Evolutionary conservation across 2,329 filamentous ascomycete species (phyloP), one percentile per base, ranked within the genome.

Genomic region (Laburnicola sp.): DNA sequence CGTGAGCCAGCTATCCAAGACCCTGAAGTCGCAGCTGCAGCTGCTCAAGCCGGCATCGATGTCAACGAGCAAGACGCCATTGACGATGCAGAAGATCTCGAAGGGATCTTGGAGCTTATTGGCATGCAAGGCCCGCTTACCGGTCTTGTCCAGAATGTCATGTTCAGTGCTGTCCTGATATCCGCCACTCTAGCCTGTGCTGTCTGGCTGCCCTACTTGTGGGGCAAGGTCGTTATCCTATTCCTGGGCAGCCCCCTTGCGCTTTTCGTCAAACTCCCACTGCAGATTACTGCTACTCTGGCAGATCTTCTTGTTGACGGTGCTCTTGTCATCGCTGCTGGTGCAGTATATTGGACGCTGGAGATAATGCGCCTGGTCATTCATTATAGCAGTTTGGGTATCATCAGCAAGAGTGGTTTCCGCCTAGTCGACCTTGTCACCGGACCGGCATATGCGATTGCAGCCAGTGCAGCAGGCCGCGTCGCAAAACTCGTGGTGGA

Each of bases 101-200:
- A 99, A 69, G 94, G 94, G 0, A 89, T 99, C 45, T 86, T 99
- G 78, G 94, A 99, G 71, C 83, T 99, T 11, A 88, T 99, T 52
- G 94, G 94, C 32, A 95, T 99, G 88, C 90, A 95, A 65, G 94
- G 94, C 0, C 94, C 94, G 0, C 80, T 99, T 2, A 87, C 88
- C 10, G 91, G 91, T 2, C 81, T 99, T 4, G 85, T 97, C 60
- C 94, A 99, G 66, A 99, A 99, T 61, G 91, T 89, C 48, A 86
- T 97, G 11, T 99, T 99, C 73, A 96, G 93, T 69, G 87, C 89
- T 6, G 87, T 97, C 39, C 80, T 99, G 26, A 91, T 99, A 6
- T 70, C 89, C 1, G 83, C 93, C 45, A 96, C 92, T 10, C 85
- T 99, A 36, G 87, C 91, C 45, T 78, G 88, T 51, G 93, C 91